Evolutionary conservation across 2,329 filamentous ascomycete genomes (phyloP), one percentile per base, ranked within the genome.

Genomic region (Fusarium pseudoanthophilum): DNA sequence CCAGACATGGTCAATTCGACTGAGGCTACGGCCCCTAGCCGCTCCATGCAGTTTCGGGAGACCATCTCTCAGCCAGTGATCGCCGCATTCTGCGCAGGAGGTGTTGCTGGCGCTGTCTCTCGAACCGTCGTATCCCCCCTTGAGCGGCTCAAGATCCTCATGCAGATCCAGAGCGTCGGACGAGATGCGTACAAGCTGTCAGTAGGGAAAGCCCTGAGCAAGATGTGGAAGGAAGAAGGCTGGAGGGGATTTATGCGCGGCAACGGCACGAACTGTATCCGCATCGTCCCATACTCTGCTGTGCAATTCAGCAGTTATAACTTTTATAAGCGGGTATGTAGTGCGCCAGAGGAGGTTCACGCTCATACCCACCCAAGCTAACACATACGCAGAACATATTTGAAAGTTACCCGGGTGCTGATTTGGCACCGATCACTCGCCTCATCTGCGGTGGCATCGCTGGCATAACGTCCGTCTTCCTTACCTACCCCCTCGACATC

Each of bases 281-380:
- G 96, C 71, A 99, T 99, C 75, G 94, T 99, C 59, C 96, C 96
- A 9, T 99, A 99, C 83, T 98, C 95, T 56, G 96, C 96, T 16
- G 96, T 98, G 45, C 96, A 99, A 80, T 99, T 99, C 83, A 95
- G 95, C 76, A 97, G 95, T 80, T 99, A 98, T 86, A 98, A 97
- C 81, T 91, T 98, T 76, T 99, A 99, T 85, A 98, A 97, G 84
- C 89, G 91, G 85, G 95, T 97, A 85, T 81, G 91, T 62, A 42
- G 28, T 15, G 32, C 26, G 26, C 20, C 14, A 24, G 24, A 10
- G 11, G 15, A 36, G 24, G 21, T 28, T 34, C 26, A 16, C 34
- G 18, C 20, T 13, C 18, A n/a, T 39, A n/a, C 34, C 15, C 14
- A 16, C 11, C 40, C 40, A 32, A 45, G 52, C 55, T 75, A 34